Percentiles rank a stretch among this genome's conserved stretches.
Conservation (phyloP, 352 stramenopile species). For the Pythium plurisporium region DNA sequence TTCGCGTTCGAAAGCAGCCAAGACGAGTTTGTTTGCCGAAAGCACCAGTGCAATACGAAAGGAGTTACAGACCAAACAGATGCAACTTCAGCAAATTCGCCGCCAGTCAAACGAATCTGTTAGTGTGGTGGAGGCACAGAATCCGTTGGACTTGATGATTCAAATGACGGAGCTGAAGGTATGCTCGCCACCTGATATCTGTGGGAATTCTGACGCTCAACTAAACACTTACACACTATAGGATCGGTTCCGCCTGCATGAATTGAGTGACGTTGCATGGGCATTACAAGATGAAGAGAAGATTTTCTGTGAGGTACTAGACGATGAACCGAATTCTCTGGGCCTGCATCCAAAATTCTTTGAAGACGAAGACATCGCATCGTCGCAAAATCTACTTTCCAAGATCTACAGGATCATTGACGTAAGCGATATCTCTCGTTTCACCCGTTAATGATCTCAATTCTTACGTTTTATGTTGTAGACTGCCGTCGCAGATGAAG, state of each 20-base stretch:
- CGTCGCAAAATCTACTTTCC: slow-evolving; percentile 19
- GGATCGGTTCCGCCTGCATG: slow-evolving; percentile 9
- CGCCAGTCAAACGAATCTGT: slow-evolving; percentile 19
- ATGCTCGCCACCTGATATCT: background rate
- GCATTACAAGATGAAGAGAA: slow-evolving; percentile 16
- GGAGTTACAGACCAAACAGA: slow-evolving; percentile 36
- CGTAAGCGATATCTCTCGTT: slow-evolving; percentile 23
- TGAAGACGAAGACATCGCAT: background rate
- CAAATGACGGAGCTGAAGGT: slow-evolving; percentile 57
- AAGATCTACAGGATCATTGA: slow-evolving; percentile 37
- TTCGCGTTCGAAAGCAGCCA: background rate
- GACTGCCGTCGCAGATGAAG: slow-evolving; percentile 51
- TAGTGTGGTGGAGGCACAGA: slow-evolving; percentile 21
- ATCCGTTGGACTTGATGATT: slow-evolving; percentile 43
- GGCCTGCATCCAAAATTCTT: slow-evolving; percentile 13
- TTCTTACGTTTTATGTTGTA: slow-evolving; percentile 9
- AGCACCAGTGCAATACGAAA: slow-evolving; percentile 8
- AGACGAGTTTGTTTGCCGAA: background rate
- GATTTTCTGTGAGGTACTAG: slow-evolving; percentile 5
- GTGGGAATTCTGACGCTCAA: background rate
- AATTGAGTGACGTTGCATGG: slow-evolving; percentile 17
- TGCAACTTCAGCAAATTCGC: slow-evolving; percentile 34
- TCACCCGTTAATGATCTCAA: background rate
- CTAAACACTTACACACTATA: background rate
- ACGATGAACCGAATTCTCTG: slow-evolving; percentile 13